phyloP scores from a whole-genome alignment of 2,329 filamentous ascomycete species.

The Phyllosticta citrichinensis region DNA sequence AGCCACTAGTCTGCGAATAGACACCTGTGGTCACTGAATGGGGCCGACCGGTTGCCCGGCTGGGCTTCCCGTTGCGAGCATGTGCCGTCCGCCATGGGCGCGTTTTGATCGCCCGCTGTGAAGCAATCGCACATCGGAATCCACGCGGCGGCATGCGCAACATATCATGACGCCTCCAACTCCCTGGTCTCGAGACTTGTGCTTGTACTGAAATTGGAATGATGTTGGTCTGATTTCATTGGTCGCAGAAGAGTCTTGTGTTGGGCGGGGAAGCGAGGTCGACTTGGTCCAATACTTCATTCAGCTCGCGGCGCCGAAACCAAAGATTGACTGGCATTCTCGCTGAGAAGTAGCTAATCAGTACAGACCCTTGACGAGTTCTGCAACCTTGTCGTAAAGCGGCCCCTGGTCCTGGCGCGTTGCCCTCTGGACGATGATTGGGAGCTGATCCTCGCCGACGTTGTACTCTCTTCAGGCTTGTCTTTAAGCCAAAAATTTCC shows the following conservation, averaged over 20 bases:
- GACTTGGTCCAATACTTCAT: not conserved
- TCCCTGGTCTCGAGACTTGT: not conserved
- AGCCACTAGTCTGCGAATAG: not conserved
- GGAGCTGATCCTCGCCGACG: slow-evolving; percentile 32
- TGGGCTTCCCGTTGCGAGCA: not conserved
- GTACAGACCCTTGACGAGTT: slow-evolving; percentile 35
- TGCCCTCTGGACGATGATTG: slow-evolving; percentile 34
- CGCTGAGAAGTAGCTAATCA: slow-evolving; percentile 12
- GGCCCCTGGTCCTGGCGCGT: slow-evolving; percentile 34
- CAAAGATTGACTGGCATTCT: not conserved
- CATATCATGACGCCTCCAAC: not conserved
- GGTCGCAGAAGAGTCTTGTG: not conserved
- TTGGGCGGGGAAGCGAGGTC: not conserved
- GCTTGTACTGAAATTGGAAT: not conserved
- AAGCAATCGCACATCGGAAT: not conserved
- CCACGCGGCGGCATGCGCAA: not conserved
- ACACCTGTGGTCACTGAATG: not conserved
- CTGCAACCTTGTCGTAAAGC: slow-evolving; percentile 33
- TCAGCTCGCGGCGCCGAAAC: not conserved
- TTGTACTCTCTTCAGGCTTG: slow-evolving; percentile 37
- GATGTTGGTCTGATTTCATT: not conserved
- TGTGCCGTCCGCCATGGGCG: not conserved
- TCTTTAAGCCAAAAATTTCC: slow-evolving; percentile 33
- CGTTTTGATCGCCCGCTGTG: not conserved
- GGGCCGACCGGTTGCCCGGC: not conserved